phyloP scores from a whole-genome alignment of 495 filamentous ascomycete species.

The Penicillium herquei region DNA sequence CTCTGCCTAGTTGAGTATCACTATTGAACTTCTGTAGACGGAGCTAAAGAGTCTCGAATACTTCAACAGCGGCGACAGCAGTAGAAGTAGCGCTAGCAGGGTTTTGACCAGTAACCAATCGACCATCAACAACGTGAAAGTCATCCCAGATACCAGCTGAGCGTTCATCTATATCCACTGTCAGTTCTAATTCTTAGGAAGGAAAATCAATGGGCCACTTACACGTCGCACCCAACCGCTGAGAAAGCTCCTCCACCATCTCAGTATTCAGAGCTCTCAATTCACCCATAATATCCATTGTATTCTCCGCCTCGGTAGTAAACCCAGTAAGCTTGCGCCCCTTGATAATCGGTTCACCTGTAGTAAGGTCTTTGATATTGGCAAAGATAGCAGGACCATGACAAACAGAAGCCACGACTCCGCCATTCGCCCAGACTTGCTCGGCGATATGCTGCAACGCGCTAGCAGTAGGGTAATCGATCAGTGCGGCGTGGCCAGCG shows the following conservation, averaged over 20 bases:
- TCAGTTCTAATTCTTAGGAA: background rate
- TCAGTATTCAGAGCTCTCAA: conserved; percentile 34
- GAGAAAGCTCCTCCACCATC: conserved; percentile 36
- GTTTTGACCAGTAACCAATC: conserved; percentile 69
- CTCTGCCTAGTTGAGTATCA: background rate
- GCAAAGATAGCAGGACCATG: conserved; percentile 47
- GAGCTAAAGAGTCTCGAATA: conserved; percentile 28
- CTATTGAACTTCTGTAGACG: background rate
- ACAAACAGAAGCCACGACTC: conserved; percentile 38
- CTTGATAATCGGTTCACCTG: conserved; percentile 39
- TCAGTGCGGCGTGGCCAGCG: conserved; percentile 44
- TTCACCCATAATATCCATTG: conserved; percentile 34
- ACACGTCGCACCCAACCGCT: conserved; percentile 37
- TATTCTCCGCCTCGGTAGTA: conserved; percentile 41
- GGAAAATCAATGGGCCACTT: conserved; percentile 13
- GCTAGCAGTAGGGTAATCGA: conserved; percentile 44
- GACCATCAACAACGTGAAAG: conserved; percentile 50
- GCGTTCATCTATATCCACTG: conserved; percentile 29
- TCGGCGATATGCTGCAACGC: conserved; percentile 38
- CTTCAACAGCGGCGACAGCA: conserved; percentile 42
- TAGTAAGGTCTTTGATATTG: conserved; percentile 33
- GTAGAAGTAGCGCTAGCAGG: conserved; percentile 58
- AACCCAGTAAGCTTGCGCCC: conserved; percentile 46
- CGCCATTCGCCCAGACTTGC: conserved; percentile 38
- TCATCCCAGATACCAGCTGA: conserved; percentile 45